phyloP scores from a whole-genome alignment of 2,329 filamentous ascomycete genomes.

The Alternaria longipes region DNA sequence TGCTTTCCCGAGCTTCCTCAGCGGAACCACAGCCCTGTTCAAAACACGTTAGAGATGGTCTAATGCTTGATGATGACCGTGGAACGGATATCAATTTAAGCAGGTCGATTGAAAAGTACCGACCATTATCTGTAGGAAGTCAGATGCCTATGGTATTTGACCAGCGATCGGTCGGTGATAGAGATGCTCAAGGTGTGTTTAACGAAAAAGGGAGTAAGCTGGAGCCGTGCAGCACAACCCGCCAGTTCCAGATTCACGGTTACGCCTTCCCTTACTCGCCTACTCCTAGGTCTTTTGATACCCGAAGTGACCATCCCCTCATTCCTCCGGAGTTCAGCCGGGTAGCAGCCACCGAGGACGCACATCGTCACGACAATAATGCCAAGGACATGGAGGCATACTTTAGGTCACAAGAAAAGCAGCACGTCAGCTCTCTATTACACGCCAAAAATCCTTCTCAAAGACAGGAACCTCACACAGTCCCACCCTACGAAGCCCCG shows the following conservation, averaged over 20 bases:
- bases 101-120: constrained; percentile 15
- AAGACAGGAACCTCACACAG: neutral
- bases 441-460: neutral
- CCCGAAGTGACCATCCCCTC: neutral
- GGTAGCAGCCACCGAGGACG: no score
- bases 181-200: neutral
- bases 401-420: constrained; percentile 6
- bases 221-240: neutral
- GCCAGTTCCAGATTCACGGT: neutral
- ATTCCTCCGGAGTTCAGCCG: neutral
- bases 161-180: neutral
- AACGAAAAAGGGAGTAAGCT: neutral
- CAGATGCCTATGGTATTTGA: neutral
- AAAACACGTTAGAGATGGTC: neutral
- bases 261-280: neutral
- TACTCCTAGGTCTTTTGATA: neutral
- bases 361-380: neutral
- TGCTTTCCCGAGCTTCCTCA: constrained; percentile 4
- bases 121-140: neutral
- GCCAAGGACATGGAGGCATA: constrained; percentile 11
- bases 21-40: constrained; percentile 4
- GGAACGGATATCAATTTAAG: neutral
- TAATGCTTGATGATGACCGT: neutral
- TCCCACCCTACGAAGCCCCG: neutral
- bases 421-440: neutral